phyloP scores from a whole-genome alignment of 1,284 basidiomycete genomes.

The Ustilago cynodontis region DNA sequence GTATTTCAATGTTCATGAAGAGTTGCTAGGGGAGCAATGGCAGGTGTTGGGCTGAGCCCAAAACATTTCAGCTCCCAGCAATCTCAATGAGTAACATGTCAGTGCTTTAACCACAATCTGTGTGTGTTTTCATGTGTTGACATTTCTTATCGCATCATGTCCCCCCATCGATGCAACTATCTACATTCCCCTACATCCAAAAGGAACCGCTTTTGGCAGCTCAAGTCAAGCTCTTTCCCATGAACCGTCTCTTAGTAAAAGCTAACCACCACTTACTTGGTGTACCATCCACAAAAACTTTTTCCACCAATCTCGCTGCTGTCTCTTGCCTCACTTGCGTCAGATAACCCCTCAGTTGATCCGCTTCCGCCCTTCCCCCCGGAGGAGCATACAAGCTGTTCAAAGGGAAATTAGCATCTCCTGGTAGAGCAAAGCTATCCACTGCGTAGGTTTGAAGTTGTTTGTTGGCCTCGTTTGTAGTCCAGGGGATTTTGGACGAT shows the following conservation, averaged over 20 bases:
- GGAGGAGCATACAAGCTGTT: conserved; percentile 92
- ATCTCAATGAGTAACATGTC: not conserved
- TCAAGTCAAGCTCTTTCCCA: conserved; percentile 66
- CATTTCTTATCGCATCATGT: no score
- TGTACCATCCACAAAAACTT: conserved; percentile 86
- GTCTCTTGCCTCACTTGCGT: conserved; percentile 93
- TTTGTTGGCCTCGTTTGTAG: conserved; percentile 84
- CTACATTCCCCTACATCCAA: not conserved
- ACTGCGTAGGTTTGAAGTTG: conserved; percentile 84
- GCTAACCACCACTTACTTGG: conserved; percentile 99
- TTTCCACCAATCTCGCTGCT: conserved; percentile 84
- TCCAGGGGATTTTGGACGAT: conserved; percentile 59
- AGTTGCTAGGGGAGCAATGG: conserved; percentile 74
- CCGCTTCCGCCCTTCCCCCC: conserved; percentile 83
- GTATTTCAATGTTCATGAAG: conserved; percentile 86
- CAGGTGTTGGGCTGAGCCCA: conserved; percentile 51
- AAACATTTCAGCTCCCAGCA: not conserved
- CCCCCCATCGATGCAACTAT: conserved; percentile 1
- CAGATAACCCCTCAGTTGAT: conserved; percentile 89
- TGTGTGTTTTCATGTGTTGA: not conserved
- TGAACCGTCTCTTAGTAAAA: conserved; percentile 76
- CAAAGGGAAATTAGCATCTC: conserved; percentile 93
- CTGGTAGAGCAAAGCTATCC: conserved; percentile 93
- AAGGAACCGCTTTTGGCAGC: no score
- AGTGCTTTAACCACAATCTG: not conserved